These are phyloP conservation scores for Yamadazyma blattariae DNA, from an alignment of 1,139 yeast genomes.

Conservation along the genomic window DNA sequence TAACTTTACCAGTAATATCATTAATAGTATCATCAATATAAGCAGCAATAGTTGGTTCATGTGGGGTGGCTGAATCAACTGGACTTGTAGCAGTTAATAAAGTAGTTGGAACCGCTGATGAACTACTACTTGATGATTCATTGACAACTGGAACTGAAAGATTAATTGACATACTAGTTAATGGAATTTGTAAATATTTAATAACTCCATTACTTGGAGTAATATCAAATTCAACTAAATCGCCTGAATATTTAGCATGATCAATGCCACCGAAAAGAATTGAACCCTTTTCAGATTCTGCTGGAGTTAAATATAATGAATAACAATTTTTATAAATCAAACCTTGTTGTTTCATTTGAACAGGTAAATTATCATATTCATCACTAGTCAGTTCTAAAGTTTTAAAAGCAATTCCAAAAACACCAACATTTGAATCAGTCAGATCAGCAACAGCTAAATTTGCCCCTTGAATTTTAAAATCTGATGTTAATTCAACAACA, in stretches of 20 bases:
- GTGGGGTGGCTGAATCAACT: slow-evolving; percentile 5
- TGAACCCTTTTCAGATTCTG: slow-evolving; percentile 40
- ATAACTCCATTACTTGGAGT: slow-evolving; percentile 16
- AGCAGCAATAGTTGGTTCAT: slow-evolving; percentile 16
- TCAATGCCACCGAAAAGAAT: slow-evolving; percentile 61
- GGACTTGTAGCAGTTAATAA: slow-evolving; percentile 2
- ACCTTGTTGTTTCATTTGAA: slow-evolving; percentile 50
- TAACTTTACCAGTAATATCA: not conserved
- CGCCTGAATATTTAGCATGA: slow-evolving; percentile 49
- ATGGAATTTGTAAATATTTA: slow-evolving; percentile 20
- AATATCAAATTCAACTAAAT: slow-evolving; percentile 25
- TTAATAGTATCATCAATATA: slow-evolving; percentile 7
- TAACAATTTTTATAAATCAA: slow-evolving; percentile 46
- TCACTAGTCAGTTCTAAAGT: slow-evolving; percentile 14
- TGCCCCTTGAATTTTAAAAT: slow-evolving; percentile 34
- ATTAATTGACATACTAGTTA: slow-evolving; percentile 14
- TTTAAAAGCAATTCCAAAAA: slow-evolving; percentile 56
- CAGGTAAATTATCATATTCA: slow-evolving; percentile 33
- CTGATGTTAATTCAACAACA: slow-evolving; percentile 25
- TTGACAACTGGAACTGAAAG: slow-evolving; percentile 10
- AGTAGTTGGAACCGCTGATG: slow-evolving; percentile 4
- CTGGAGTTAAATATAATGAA: slow-evolving; percentile 50
- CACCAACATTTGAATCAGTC: slow-evolving; percentile 54
- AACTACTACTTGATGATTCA: slow-evolving; percentile 2
- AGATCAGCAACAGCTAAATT: slow-evolving; percentile 55